These are phyloP conservation scores for Nothomitra cinnamomea DNA, from an alignment of 2,329 filamentous ascomycete genomes.

Conservation along the genomic window DNA sequence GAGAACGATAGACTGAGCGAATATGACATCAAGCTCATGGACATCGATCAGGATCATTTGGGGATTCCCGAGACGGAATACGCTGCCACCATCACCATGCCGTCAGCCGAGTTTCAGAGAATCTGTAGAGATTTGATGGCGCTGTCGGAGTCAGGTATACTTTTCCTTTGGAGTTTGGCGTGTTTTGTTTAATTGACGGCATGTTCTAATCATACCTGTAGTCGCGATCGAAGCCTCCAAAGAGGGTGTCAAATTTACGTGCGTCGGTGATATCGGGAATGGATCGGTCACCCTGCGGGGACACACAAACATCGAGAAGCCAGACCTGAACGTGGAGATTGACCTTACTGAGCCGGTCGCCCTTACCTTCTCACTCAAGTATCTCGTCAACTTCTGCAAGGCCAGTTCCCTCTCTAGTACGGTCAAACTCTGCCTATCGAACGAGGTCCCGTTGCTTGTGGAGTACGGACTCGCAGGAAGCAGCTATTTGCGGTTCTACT, in stretches of 20 bases:
- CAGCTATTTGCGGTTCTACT: conserved; percentile 90
- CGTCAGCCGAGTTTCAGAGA: conserved; percentile 74
- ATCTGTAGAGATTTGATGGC: conserved; percentile 86
- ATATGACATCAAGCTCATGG: conserved; percentile 99
- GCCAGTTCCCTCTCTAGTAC: conserved; percentile 64
- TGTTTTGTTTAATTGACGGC: not conserved
- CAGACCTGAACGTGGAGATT: conserved; percentile 71
- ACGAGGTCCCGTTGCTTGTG: conserved; percentile 88
- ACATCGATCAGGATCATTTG: conserved; percentile 98
- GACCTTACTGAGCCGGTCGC: conserved; percentile 81
- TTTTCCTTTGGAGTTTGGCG: too few species aligned
- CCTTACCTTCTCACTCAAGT: conserved; percentile 96
- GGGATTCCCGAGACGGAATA: conserved; percentile 99
- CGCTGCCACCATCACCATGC: conserved; percentile 78
- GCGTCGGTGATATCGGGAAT: conserved; percentile 87
- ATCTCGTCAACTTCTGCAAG: conserved; percentile 99
- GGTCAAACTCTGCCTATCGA: conserved; percentile 87
- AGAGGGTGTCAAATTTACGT: conserved; percentile 91
- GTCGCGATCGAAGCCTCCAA: conserved; percentile 93
- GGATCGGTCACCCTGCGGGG: conserved; percentile 82
- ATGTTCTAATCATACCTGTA: conserved; percentile 21
- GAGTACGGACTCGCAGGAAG: conserved; percentile 71
- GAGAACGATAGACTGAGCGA: conserved; percentile 86
- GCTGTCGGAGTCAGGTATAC: conserved; percentile 86
- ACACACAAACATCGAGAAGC: conserved; percentile 80